Evolutionary conservation across 768 basidiomycete genomes (phyloP).

Genomic region (Pleurotus giganteus): DNA sequence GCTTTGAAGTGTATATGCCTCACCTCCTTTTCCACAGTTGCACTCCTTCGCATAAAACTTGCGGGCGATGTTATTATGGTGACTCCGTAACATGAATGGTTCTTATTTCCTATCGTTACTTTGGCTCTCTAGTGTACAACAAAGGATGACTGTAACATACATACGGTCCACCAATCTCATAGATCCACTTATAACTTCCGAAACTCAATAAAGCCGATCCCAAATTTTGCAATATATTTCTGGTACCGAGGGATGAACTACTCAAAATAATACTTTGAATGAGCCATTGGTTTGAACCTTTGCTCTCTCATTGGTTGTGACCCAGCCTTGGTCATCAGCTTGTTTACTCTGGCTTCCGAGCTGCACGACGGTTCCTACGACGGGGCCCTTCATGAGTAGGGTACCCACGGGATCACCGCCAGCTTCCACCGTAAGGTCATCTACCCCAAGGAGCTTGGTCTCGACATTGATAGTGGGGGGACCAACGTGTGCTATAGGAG

Average conservation of each 20-base stretch:
- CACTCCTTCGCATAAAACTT: conserved; percentile 28
- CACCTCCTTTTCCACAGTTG: conserved; percentile 15
- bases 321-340: conserved; percentile 43
- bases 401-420: conserved; percentile 66
- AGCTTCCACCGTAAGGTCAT: conserved; percentile 61
- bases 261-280: conserved; percentile 40
- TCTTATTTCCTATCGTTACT: conserved; percentile 29
- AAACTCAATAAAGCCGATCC: not conserved
- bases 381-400: conserved; percentile 68
- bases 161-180: not conserved
- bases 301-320: conserved; percentile 39
- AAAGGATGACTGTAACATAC: conserved; percentile 29
- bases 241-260: not conserved
- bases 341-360: conserved; percentile 30
- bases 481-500: conserved; percentile 52
- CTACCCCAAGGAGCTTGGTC: conserved; percentile 68
- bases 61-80: conserved; percentile 16
- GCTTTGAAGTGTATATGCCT: conserved; percentile 29
- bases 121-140: conserved; percentile 40
- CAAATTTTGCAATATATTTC: not conserved
- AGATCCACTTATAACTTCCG: conserved; percentile 1
- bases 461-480: conserved; percentile 87
- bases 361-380: conserved; percentile 55
- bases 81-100: conserved; percentile 34
- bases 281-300: conserved; percentile 66